Evolutionary conservation across 2,329 filamentous ascomycete genomes (phyloP).

Genomic region (Cladosporium sp.): DNA sequence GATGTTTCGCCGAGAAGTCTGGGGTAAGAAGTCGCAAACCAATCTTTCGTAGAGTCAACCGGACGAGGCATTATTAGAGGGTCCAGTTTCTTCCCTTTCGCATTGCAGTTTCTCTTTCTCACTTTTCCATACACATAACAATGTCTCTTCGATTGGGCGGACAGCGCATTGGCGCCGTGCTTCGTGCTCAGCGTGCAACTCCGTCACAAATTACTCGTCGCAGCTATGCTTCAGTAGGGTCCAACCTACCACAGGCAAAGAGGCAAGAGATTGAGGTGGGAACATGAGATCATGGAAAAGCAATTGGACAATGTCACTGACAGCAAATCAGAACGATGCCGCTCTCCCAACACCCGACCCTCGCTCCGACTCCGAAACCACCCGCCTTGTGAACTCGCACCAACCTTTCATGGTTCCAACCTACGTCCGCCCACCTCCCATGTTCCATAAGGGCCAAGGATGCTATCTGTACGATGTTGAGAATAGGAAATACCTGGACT

Average conservation of each 20-base stretch:
- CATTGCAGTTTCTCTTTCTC: neutral
- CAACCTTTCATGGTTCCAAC: constrained; percentile 92
- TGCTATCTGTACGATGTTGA: constrained; percentile 88
- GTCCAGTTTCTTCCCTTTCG: neutral
- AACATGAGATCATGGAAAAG: neutral
- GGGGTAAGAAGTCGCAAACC: neutral
- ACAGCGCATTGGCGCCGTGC: constrained; percentile 19
- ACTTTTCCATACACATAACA: neutral
- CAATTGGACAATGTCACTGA: neutral
- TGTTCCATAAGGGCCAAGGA: constrained; percentile 84
- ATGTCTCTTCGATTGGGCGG: constrained; percentile 23
- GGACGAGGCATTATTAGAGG: neutral
- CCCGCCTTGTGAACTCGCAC: constrained; percentile 68
- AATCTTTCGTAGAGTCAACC: neutral
- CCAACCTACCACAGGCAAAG: constrained; percentile 38
- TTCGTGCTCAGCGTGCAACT: constrained; percentile 13
- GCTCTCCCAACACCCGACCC: constrained; percentile 68
- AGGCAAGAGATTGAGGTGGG: constrained; percentile 40
- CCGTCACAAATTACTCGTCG: constrained; percentile 15
- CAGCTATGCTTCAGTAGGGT: constrained; percentile 37
- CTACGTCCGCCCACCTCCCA: constrained; percentile 82
- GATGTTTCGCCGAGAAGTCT: neutral
- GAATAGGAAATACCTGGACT: constrained; percentile 84
- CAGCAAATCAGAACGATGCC: constrained; percentile 31
- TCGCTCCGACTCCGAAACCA: constrained; percentile 66